Base-by-base conservation (phyloP, 768 basidiomycete genomes). In the Chlorophyllum brunneum region DNA sequence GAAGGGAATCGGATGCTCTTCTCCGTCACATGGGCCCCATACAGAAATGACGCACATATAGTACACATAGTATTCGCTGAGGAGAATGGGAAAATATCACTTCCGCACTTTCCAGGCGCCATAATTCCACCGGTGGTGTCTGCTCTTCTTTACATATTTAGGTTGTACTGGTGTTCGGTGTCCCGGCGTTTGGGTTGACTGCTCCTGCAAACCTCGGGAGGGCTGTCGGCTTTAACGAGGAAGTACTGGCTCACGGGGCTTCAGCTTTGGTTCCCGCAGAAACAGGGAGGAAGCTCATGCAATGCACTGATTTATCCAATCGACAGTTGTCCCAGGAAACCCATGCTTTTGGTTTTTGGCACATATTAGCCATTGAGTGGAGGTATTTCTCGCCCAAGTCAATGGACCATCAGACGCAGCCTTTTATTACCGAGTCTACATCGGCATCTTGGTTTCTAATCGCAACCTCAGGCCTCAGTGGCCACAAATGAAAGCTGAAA, bases 101-200 rank as follows among this genome's bases (percentile, higher is more conserved):
- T 41, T 41, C 39, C 23, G 39, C 6, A 24, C 11, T 38, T 38
- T 46, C n/a, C 30, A 46, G 44, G 44, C 46, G 46, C 29, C 24
- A 24, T 34, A 47, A 47, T 5, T 23, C 20, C 33, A 36, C 46
- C 31, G 20, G 46, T 34, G 33, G 31, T 30, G 24, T 24, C 41
- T 6, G 7, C n/a, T 33, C 13, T 36, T 47, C 30, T 31, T 33
- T 33, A 22, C 18, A 30, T 47, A 22, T 3, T 20, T 13, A 10
- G 11, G 26, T 20, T 2, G 15, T 22, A 4, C 24, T 26, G n/a
- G 29, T 31, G 15, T 30, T 20, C 6, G 11, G 18, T 45, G 13
- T 42, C n/a, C 20, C 24, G 24, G 34, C 34, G 3, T n/a, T 36
- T 36, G 34, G 9, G 16, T n/a, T n/a, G n/a, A n/a, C n/a, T n/a